Percentiles rank a stretch among this genome's conserved stretches.
These are phyloP conservation scores for Pichia sp. DNA, from an alignment of 1,139 yeast species.

Conservation along the genomic window DNA sequence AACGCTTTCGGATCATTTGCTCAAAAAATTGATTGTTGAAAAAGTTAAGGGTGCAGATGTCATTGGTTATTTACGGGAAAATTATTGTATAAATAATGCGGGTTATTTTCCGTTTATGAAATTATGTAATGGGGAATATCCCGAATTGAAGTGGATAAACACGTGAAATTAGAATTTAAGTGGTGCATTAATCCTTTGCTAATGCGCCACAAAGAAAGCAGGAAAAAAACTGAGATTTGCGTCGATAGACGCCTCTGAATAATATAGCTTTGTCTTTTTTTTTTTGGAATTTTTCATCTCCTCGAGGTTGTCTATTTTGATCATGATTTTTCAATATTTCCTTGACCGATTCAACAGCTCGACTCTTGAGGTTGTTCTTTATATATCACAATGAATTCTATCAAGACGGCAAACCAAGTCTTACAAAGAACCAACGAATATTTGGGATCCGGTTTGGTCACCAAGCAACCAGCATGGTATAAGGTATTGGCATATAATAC, in stretches of 20 bases:
- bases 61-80: too few species aligned
- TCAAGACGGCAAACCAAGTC: constrained; percentile 49
- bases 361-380: too few species aligned
- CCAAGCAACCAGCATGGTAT: constrained; percentile 77
- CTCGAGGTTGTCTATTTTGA: neutral
- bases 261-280: neutral
- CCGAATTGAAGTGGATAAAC: neutral
- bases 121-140: neutral
- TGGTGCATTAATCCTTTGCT: too few species aligned
- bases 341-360: too few species aligned
- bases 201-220: too few species aligned
- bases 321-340: too few species aligned
- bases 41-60: too few species aligned
- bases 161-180: too few species aligned
- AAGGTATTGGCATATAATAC: constrained; percentile 76
- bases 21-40: too few species aligned
- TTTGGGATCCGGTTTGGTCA: constrained; percentile 55
- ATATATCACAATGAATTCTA: constrained; percentile 19
- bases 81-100: too few species aligned
- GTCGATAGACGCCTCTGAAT: neutral
- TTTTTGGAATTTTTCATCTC: neutral
- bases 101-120: too few species aligned
- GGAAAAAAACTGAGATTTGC: neutral
- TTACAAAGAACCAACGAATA: constrained; percentile 71
- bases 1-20: too few species aligned